Conservation (phyloP, 768 basidiomycete genomes). For the Boletus huronensis region DNA sequence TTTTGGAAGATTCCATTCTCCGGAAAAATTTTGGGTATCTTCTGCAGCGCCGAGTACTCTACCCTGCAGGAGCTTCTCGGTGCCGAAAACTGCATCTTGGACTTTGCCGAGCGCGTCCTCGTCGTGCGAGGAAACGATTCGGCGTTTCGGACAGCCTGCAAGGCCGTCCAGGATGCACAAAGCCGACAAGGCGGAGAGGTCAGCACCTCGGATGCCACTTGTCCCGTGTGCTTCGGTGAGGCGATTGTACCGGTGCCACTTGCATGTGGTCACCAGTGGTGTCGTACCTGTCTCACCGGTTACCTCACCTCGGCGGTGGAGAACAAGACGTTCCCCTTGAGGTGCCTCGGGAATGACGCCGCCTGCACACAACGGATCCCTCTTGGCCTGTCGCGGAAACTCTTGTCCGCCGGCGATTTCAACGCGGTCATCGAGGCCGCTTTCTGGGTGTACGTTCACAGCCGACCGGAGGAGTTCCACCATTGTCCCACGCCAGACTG, state of each 20-base stretch:
- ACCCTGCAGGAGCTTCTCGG: slow-evolving; percentile 51
- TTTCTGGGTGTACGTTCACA: slow-evolving; percentile 57
- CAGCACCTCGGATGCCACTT: slow-evolving; percentile 31
- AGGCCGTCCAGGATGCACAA: slow-evolving; percentile 41
- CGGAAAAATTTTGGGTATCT: slow-evolving; percentile 41
- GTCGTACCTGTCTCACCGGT: slow-evolving; percentile 53
- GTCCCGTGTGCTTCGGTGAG: slow-evolving; percentile 70
- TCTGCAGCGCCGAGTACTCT: slow-evolving; percentile 45
- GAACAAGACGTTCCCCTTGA: slow-evolving; percentile 63
- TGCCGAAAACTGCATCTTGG: slow-evolving; percentile 51
- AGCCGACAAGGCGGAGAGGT: slow-evolving; percentile 29
- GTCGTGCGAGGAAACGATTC: slow-evolving; percentile 53
- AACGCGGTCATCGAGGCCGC: slow-evolving; percentile 54
- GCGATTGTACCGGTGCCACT: slow-evolving; percentile 50
- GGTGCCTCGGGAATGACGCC: slow-evolving; percentile 63
- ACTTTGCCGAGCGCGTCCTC: slow-evolving; percentile 41
- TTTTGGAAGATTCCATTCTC: slow-evolving; percentile 46
- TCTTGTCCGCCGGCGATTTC: slow-evolving; percentile 53
- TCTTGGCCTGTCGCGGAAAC: slow-evolving; percentile 43
- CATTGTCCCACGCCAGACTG: slow-evolving; percentile 83
- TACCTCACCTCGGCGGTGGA: slow-evolving; percentile 60
- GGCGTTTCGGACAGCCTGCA: slow-evolving; percentile 33
- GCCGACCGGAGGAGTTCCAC: slow-evolving; percentile 57
- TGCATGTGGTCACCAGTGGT: slow-evolving; percentile 67
- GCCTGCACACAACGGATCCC: slow-evolving; percentile 58